Conservation (phyloP, 306 rosid species). For the Elaeagnus macrophylla region DNA sequence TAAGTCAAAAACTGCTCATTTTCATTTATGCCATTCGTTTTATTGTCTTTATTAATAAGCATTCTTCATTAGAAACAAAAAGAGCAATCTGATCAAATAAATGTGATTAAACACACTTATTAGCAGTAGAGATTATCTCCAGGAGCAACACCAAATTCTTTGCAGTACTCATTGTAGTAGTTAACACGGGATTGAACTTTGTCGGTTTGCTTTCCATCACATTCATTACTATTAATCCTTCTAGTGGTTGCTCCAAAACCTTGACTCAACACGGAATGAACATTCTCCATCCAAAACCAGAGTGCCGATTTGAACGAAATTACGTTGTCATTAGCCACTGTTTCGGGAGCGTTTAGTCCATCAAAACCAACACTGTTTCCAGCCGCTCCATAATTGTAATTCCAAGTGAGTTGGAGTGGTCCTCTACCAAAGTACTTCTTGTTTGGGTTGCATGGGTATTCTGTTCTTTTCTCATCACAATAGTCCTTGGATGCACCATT, state of each 20-base stretch:
- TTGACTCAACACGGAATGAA: conserved; percentile 4
- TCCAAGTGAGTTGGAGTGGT: conserved; percentile 24
- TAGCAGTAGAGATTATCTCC: conserved; percentile 27
- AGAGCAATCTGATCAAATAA: too few species aligned
- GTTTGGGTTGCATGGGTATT: conserved; percentile 19
- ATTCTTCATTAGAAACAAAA: too few species aligned
- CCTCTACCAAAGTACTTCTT: conserved; percentile 21
- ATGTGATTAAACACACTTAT: neutral
- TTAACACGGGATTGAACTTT: conserved; percentile 18
- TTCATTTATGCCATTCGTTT: too few species aligned
- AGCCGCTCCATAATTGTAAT: conserved; percentile 23
- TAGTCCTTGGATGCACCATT: neutral
- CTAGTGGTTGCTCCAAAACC: conserved; percentile 30
- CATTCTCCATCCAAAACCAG: conserved; percentile 26
- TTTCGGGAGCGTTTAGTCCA: conserved; percentile 16
- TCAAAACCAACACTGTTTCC: conserved; percentile 12
- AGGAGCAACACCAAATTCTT: conserved; percentile 17
- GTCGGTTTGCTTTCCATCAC: neutral
- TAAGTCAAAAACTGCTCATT: too few species aligned
- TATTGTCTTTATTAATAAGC: too few species aligned
- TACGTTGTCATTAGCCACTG: conserved; percentile 6
- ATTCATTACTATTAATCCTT: conserved; percentile 22
- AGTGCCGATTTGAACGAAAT: conserved; percentile 15
- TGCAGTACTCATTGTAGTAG: conserved; percentile 15
- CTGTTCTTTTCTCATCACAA: neutral